A percentile compares a stretch with the other conserved stretches of the same genome.
phyloP scores from a whole-genome alignment of 164 flowering plant genomes.

The Dillenia turbinata region DNA sequence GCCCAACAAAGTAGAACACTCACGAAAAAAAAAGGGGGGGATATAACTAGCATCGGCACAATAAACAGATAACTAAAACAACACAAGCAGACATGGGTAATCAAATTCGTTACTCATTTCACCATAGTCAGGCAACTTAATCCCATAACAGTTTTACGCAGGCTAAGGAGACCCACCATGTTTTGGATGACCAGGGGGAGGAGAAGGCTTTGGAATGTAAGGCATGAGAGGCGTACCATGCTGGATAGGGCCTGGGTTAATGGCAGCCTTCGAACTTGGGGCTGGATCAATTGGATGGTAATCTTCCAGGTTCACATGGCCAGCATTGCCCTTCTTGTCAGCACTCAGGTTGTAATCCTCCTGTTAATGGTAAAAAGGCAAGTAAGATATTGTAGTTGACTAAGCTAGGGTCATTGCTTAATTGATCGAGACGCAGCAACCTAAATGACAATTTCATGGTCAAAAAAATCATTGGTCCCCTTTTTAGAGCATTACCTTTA shows the following conservation, averaged over 20 bases:
- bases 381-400: not conserved
- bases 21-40: too few relatives aligned
- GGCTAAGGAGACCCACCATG: slow-evolving; percentile 13
- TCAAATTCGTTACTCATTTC: too few relatives aligned
- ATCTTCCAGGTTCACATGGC: slow-evolving; percentile 42
- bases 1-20: too few relatives aligned
- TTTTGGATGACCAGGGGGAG: slow-evolving; percentile 39
- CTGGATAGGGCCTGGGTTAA: slow-evolving; percentile 58
- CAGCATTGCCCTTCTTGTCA: slow-evolving; percentile 6
- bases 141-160: not conserved
- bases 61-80: too few relatives aligned
- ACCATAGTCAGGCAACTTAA: too few relatives aligned
- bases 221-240: slow-evolving; percentile 74
- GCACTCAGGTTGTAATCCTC: slow-evolving; percentile 15
- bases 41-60: too few relatives aligned
- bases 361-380: slow-evolving; percentile 9
- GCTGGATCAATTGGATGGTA: slow-evolving; percentile 53
- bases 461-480: too few relatives aligned
- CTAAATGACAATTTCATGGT: too few relatives aligned
- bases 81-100: too few relatives aligned
- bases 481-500: slow-evolving; percentile 25
- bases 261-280: slow-evolving; percentile 60
- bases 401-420: too few relatives aligned
- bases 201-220: slow-evolving; percentile 50
- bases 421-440: too few relatives aligned